Base-by-base conservation (phyloP, 768 basidiomycete species). In the Xanthoconium purpureum region DNA sequence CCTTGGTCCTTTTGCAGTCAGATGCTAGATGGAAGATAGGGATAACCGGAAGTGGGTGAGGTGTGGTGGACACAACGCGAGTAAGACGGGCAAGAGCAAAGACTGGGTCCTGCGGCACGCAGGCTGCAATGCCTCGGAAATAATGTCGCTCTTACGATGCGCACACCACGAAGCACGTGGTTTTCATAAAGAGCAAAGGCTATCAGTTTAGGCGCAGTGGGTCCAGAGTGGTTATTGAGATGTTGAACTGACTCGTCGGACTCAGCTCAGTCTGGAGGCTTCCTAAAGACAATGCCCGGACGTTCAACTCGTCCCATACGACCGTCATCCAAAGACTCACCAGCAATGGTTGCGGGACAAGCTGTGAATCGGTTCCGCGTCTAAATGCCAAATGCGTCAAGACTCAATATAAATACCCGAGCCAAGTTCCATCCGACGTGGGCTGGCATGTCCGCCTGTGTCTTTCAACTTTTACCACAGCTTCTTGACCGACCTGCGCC, bases 351-450 rank as follows among this genome's bases (percentile, higher is more conserved):
- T 35, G 33, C 33, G 33, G 12, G 33, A 8, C 8, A 12, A 35
- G 9, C 33, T 35, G 33, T 12, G 6, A 35, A 35, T 12, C 33
- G 12, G 12, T 35, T 35, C 33, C 33, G 33, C 12, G 33, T 35
- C 33, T 28, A 7, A 48, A 28, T 12, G 29, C 30, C 13, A 42
- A 42, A 40, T 15, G 30, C 37, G 15, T 33, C 14, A 51, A 35
- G 33, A 35, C 9, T 35, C 42, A 42, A 51, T 40, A 33, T 42
- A 51, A 1, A 24, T 10, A 6, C 6, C 38, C 20, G 28, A 42
- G 38, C 17, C 54, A 51, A 66, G 62, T 24, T 66, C 65, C 64
- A 57, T 55, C 62, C 65, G 64, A 32, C 18, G 24, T 18, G 47
- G 47, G 12, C 18, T 28, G 20, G 50, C 24, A 24, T n/a, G 39